Evolutionary conservation across 1,284 basidiomycete species (phyloP).

Genomic region (Trichosporon faecale): DNA sequence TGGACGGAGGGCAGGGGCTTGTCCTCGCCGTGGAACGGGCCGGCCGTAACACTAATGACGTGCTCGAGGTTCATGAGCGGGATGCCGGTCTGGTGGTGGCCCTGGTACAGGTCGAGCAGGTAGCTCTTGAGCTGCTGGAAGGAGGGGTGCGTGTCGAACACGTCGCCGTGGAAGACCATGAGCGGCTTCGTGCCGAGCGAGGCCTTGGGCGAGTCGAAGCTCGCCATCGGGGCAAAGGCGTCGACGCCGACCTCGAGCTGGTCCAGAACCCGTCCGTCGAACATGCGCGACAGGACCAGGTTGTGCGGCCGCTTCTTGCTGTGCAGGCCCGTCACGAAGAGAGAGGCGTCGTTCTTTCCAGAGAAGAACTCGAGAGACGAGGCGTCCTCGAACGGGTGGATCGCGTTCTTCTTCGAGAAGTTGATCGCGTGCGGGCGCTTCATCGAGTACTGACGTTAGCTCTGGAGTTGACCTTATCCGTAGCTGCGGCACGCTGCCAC

Average conservation of each 20-base stretch:
- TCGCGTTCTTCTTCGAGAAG: slow-evolving; percentile 90
- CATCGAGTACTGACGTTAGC: slow-evolving; percentile 68
- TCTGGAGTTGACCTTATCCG: background rate
- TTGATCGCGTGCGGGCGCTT: slow-evolving; percentile 85
- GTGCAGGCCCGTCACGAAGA: slow-evolving; percentile 87
- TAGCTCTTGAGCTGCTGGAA: slow-evolving; percentile 90
- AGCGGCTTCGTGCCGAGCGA: slow-evolving; percentile 87
- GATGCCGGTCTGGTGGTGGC: slow-evolving; percentile 77
- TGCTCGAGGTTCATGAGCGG: slow-evolving; percentile 83
- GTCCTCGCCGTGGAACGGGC: slow-evolving; percentile 56
- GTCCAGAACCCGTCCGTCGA: slow-evolving; percentile 81
- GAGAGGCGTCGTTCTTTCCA: slow-evolving; percentile 86
- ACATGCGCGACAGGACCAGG: slow-evolving; percentile 82
- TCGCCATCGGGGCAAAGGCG: slow-evolving; percentile 69
- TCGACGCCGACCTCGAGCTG: slow-evolving; percentile 93
- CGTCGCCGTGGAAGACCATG: slow-evolving; percentile 90
- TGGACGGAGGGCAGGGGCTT: slow-evolving; percentile 70
- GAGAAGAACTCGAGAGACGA: slow-evolving; percentile 88
- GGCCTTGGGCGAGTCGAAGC: slow-evolving; percentile 83
- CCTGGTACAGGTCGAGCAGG: slow-evolving; percentile 82
- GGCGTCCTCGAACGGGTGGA: slow-evolving; percentile 86
- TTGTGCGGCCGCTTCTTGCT: slow-evolving; percentile 93
- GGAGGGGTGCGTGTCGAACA: slow-evolving; percentile 87
- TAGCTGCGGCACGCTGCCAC: too few species aligned
- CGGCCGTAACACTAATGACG: slow-evolving; percentile 81